A percentile compares a stretch with the other conserved stretches of the same genome.
These are phyloP conservation scores for Uronychia setigera DNA, from an alignment of 73 alveolate species.

Conservation along the genomic window DNA sequence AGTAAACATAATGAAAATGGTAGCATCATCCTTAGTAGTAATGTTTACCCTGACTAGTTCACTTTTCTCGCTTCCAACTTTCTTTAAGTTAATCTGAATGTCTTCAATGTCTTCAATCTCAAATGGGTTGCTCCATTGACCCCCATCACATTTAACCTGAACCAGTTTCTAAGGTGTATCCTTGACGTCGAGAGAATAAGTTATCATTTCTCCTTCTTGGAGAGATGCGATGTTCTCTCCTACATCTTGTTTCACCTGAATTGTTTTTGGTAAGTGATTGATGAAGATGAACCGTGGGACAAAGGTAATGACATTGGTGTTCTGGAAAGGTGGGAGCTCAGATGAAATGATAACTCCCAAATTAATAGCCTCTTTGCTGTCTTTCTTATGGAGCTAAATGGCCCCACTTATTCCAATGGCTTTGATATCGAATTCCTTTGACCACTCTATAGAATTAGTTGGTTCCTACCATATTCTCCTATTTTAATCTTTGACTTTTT, in stretches of 20 bases:
- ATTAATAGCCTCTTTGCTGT: conserved; percentile 8
- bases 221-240: background rate
- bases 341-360: conserved; percentile 51
- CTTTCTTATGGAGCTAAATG: background rate
- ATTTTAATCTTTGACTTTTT: conserved; percentile 20
- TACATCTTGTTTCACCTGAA: conserved; percentile 29
- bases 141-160: background rate
- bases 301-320: conserved; percentile 58
- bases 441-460: conserved; percentile 35
- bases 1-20: conserved; percentile 46
- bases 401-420: conserved; percentile 57
- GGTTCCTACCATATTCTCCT: conserved; percentile 15
- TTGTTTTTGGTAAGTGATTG: conserved; percentile 32
- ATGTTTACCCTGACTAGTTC: conserved; percentile 44
- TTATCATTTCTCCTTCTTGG: conserved; percentile 10
- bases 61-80: background rate
- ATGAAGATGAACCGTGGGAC: conserved; percentile 61
- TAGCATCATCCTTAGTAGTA: conserved; percentile 74
- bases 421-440: conserved; percentile 37
- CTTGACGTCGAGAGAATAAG: background rate
- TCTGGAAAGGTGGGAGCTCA: conserved; percentile 28
- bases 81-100: conserved; percentile 30
- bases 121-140: conserved; percentile 66
- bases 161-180: background rate
- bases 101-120: conserved; percentile 62